Evolutionary conservation across 2,329 filamentous ascomycete species (phyloP), one percentile per base, ranked within the genome.

Genomic region (Emergomyces orientalis): DNA sequence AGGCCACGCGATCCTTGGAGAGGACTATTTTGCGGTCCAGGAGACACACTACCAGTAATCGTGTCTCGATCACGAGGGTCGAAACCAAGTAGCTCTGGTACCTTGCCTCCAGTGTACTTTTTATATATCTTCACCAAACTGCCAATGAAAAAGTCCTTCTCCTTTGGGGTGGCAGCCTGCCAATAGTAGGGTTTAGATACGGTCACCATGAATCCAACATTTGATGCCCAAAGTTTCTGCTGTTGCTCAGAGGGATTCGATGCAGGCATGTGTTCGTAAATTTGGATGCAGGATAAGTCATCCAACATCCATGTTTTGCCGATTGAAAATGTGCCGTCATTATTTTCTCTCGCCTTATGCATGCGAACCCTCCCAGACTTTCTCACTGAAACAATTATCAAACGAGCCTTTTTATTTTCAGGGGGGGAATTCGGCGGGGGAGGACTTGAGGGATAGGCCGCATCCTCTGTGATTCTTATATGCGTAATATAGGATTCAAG

Each of bases 401-500:
- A 83, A 70, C 94, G 86, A 57, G 88, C 85, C 76, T 99, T 99
- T 76, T 96, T 92, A 71, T 87, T 85, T 60, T 88, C 83, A 11
- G 86, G 78, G 9, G 83, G 80, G n/a, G 88, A 85, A 67, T 88
- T 86, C 2, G 90, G 90, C 3, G 94, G 92, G 60, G 94, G 88
- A 41, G 94, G 94, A 45, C 84, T 82, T 27, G 91, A 92, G 19
- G 93, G 91, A 75, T 92, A 87, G 49, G 85, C 83, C 63, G 87
- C 86, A 81, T 90, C 96, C 79, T 99, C 94, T 68, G 85, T 86
- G 71, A 99, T 91, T 71, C 88, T 86, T 70, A 97, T 92, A 74
- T 99, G 94, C 27, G 94, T 99, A 71, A 99, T 99, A 79, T 99
- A 99, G 41, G 91, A 97, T 79, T 99, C 94, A 90, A 88, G 91